phyloP scores from a whole-genome alignment of 352 stramenopile genomes.

The Pythium dissimile region DNA sequence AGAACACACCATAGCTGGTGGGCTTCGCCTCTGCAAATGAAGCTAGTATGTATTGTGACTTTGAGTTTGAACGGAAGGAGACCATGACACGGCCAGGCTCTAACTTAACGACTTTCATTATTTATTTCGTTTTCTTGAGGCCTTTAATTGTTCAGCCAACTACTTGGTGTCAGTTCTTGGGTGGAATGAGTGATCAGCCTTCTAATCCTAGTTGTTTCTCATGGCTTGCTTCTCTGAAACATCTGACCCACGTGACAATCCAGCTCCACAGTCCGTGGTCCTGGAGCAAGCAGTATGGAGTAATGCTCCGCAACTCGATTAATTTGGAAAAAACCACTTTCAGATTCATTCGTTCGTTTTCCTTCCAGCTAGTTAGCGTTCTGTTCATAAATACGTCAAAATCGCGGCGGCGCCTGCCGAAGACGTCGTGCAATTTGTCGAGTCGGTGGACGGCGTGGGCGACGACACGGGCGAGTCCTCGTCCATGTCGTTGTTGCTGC shows the following conservation, averaged over 20 bases:
- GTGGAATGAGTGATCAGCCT: too few relatives aligned
- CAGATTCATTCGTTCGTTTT: background rate
- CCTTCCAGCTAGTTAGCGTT: conserved; percentile 9
- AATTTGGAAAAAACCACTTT: too few relatives aligned
- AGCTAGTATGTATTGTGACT: background rate
- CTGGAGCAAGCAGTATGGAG: too few relatives aligned
- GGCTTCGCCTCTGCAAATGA: too few relatives aligned
- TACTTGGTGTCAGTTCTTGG: too few relatives aligned
- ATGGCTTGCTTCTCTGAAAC: too few relatives aligned
- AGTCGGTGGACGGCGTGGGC: conserved; percentile 28
- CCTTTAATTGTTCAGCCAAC: too few relatives aligned
- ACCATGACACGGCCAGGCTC: background rate
- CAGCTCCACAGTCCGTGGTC: too few relatives aligned
- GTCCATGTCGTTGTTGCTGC: conserved; percentile 55
- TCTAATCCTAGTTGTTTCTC: too few relatives aligned
- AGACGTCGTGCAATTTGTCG: conserved; percentile 10
- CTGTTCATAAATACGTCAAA: conserved; percentile 67
- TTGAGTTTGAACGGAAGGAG: background rate
- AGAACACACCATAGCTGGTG: too few relatives aligned
- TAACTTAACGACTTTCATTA: conserved; percentile 16
- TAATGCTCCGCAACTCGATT: too few relatives aligned
- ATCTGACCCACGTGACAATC: too few relatives aligned
- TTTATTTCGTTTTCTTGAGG: conserved; percentile 4
- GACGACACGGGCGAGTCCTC: conserved; percentile 20
- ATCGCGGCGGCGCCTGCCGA: conserved; percentile 25